These are phyloP conservation scores for Aspergillus neoniger DNA, from an alignment of 2,329 filamentous ascomycete species.

Conservation along the genomic window DNA sequence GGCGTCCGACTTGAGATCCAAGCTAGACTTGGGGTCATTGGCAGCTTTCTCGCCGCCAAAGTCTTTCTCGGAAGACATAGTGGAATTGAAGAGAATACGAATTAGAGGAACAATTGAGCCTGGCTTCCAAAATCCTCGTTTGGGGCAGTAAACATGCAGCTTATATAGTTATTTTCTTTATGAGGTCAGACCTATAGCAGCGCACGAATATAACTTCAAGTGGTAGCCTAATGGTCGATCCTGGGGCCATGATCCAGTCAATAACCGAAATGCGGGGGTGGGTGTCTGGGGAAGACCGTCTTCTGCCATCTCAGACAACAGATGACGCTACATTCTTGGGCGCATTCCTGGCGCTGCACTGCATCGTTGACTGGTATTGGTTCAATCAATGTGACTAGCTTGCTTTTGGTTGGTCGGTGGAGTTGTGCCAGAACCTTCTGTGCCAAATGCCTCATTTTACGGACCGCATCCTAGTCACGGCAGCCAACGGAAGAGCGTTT, in stretches of 20 bases:
- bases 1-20: conserved; percentile 6
- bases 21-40: not conserved
- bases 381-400: not conserved
- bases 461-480: not conserved
- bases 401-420: not conserved
- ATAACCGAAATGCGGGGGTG: conserved; percentile 17
- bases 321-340: not conserved
- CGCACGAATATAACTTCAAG: not conserved
- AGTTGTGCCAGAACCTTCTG: not conserved
- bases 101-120: not conserved
- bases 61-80: conserved; percentile 1
- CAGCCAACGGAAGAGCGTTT: not conserved
- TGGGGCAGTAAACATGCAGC: not conserved
- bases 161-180: not conserved
- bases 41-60: not conserved
- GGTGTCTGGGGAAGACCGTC: not conserved
- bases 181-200: not conserved
- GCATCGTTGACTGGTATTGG: not conserved
- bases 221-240: conserved; percentile 10
- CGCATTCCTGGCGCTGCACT: not conserved
- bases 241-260: conserved; percentile 5
- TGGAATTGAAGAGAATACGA: not conserved
- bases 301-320: not conserved
- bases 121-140: not conserved
- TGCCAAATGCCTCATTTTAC: not conserved